Base-by-base conservation (phyloP, 179 eudicot species). In the Camellia oleifera region DNA sequence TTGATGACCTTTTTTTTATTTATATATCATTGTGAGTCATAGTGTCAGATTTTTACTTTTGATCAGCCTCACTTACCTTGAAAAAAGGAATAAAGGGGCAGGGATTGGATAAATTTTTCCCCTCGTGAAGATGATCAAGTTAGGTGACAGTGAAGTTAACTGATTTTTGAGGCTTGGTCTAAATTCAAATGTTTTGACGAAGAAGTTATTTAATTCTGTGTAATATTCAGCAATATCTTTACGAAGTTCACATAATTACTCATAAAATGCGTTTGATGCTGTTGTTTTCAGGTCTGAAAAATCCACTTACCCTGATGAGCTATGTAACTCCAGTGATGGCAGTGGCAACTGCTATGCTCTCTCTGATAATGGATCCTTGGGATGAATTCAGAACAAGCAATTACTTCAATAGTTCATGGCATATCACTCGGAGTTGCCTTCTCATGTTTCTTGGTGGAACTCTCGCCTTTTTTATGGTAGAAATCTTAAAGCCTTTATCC, bases 361-460 rank as follows among this genome's bases (percentile, higher is more conserved):
- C 99, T 60, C 89, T 95, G 75, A 5, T 86, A 75, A 0, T 95
- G 82, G 99, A 96, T 82, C 99, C 99, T 20, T 96, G 99, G 99
- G 79, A 90, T 71, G 94, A 94, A 76, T 91, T 94, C 81, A 78
- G 80, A 66, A 85, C 56, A 26, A 96, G 85, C 80, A 83, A 62
- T 81, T 96, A 96, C 82, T 96, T 96, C 66, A 79, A 92, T 83
- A 94, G 88, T 87, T 88, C 93, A 64, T 86, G 90, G 91, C 92
- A 94, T 84, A 78, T 92, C 46, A 23, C 63, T 50, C 88, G 91
- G 79, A 96, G 93, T 84, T 91, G 93, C 84, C 87, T 96, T 80
- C 91, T 96, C 79, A 90, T 96, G 99, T 90, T 96, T 82, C 90
- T 94, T 85, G 99, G 98, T 70, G 99, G 99, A 76, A 89, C 94